Evolutionary conservation across 2,329 filamentous ascomycete species (phyloP).

Genomic region (Alternaria metachromatica): DNA sequence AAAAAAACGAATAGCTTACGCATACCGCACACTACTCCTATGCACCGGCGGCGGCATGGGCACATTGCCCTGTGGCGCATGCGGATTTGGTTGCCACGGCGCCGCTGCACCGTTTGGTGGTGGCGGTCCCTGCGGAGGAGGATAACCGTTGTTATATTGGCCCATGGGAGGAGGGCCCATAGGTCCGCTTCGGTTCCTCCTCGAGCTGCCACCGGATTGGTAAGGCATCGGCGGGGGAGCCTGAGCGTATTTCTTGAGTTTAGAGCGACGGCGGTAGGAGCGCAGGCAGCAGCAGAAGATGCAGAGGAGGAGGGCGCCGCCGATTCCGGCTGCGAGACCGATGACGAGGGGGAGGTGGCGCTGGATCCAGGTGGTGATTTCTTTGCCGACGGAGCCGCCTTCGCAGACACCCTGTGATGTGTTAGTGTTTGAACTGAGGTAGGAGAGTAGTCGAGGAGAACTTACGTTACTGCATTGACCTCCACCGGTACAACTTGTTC

Average conservation of each 20-base stretch:
- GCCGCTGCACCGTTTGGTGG: background rate
- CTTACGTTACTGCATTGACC: conserved; percentile 76
- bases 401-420: conserved; percentile 69
- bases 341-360: conserved; percentile 83
- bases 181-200: background rate
- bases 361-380: conserved; percentile 77
- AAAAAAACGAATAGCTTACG: conserved; percentile 5
- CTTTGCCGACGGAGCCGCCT: conserved; percentile 71
- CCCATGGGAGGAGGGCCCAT: conserved; percentile 5
- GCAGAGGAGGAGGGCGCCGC: conserved; percentile 69
- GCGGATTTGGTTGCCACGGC: conserved; percentile 1
- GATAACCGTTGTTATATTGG: conserved; percentile 8
- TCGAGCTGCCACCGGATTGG: background rate
- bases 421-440: conserved; percentile 9
- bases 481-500: conserved; percentile 81
- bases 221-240: conserved; percentile 14
- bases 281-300: conserved; percentile 71
- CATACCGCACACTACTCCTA: conserved; percentile 22
- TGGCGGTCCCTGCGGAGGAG: conserved; percentile 3
- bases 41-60: conserved; percentile 22
- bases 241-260: conserved; percentile 25
- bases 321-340: conserved; percentile 74
- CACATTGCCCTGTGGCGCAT: conserved; percentile 9
- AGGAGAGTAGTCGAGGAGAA: conserved; percentile 10
- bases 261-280: conserved; percentile 51